Base-by-base conservation (phyloP, 2,329 filamentous ascomycete species). In the Pseudocercospora cruenta region DNA sequence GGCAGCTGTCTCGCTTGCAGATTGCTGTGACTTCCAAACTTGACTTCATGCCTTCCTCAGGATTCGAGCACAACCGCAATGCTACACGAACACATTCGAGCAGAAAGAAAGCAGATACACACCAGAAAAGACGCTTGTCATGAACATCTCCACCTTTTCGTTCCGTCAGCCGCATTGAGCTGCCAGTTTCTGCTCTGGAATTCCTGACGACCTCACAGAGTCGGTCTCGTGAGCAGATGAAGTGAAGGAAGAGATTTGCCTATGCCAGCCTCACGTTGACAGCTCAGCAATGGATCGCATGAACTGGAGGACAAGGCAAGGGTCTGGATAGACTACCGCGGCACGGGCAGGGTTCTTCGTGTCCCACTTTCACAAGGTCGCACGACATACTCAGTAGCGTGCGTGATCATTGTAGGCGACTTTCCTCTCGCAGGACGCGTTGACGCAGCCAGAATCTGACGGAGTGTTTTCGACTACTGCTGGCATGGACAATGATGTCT, bases 81-180 rank as follows among this genome's bases (percentile, higher is more conserved):
- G 45, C n/a, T 19, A 47, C 45, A 19, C 9, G 8, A 7, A 24
- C 21, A 26, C 47, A 6, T 51, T 51, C 9, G 21, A 24, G 36
- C 55, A 43, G 55, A 36, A 63, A 19, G 33, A 58, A 36, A 63
- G 31, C 58, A 33, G 22, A 64, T 62, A 67, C 66, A 57, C 58
- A 70, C 68, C 68, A 26, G 66, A 63, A 60, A 70, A 68, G 53
- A 68, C 55, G 21, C 66, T 57, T 31, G 64, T 58, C 68, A 68
- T 68, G 62, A 70, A 70, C 68, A 70, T 69, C 28, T 58, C 55
- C 55, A 39, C 54, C n/a, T 28, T 63, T 51, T 5, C 53, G 12
- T 14, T 54, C 14, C 14, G 9, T 31, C 22, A 16, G 24, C 31
- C 26, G 28, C 51, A 58, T 43, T 47, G 28, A 45, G 31, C 26